Percentiles rank a stretch among this genome's conserved stretches.
These are phyloP conservation scores for Fusarium miscanthi DNA, from an alignment of 2,329 filamentous ascomycete species.

Conservation along the genomic window DNA sequence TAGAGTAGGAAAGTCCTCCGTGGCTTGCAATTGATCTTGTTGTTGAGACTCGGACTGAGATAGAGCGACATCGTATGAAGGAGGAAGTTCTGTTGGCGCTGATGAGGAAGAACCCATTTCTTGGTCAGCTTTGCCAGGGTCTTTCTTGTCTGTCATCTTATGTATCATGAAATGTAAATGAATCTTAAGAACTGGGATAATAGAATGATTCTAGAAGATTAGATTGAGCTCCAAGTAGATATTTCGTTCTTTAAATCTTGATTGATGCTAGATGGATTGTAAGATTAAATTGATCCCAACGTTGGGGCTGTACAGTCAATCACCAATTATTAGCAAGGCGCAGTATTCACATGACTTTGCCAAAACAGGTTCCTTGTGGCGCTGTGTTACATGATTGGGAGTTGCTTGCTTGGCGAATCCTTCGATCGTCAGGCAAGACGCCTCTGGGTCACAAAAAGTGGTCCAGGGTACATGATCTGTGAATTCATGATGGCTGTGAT, in stretches of 20 bases:
- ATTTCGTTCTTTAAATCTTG: not conserved
- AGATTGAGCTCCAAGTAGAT: rapidly evolving
- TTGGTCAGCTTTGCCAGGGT: not conserved
- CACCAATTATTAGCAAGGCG: not conserved
- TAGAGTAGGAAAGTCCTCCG: conserved; percentile 30
- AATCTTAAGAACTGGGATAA: not conserved
- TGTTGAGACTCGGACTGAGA: not conserved
- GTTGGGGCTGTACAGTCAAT: not conserved
- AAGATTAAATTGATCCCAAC: not conserved
- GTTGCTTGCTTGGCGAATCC: conserved; percentile 1
- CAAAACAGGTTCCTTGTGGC: not conserved
- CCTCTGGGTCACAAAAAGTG: no score
- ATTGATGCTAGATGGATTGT: rapidly evolving
- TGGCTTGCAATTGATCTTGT: not conserved
- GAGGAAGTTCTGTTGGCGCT: not conserved
- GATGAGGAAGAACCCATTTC: not conserved
- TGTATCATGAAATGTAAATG: not conserved
- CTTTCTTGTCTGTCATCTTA: not conserved
- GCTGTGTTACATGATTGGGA: not conserved
- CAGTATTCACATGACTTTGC: conserved; percentile 7
- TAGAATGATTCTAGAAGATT: not conserved
- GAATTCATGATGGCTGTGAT: not conserved
- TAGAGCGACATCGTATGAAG: conserved; percentile 13
- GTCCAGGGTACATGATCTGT: not conserved
- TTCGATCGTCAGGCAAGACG: not conserved